Base-by-base conservation (phyloP, 345 rosid genomes). In the Erysimum cheiranthoides region DNA sequence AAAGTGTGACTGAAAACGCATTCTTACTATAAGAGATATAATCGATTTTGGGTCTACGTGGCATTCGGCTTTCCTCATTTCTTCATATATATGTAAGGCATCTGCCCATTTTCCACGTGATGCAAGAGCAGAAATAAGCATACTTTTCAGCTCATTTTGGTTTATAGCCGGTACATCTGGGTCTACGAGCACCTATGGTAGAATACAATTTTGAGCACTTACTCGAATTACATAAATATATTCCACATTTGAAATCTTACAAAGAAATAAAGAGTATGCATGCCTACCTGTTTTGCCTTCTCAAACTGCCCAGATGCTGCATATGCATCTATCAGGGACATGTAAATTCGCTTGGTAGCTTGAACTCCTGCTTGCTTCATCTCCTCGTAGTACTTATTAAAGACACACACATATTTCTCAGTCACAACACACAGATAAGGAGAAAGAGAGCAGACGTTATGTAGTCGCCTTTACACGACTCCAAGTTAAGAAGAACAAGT, bases 271-370 rank as follows among this genome's bases (percentile, higher is more conserved):
- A 61, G 31, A 50, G 28, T n/a, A 64, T 38, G 58, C 18, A 50
- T 25, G 21, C 59, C 32, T 83, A 95, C 99, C 97, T 84, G 86
- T 78, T 89, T 90, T 61, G 99, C 93, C 80, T 90, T 90, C 78
- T 89, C 96, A 84, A 88, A 81, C 61, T 84, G 84, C 58, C 96
- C 91, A 72, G 84, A 86, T 63, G 83, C 60, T 80, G 87, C 82
- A 79, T 88, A 90, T 69, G 96, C 99, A 81, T 82, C 90, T 68
- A 94, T 79, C 4, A 89, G 89, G 39, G 89, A 82, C 93, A 88
- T 89, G 78, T 62, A 90, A 53, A 85, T 56, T 21, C 86, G 74
- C 85, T 87, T 95, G 14, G 90, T 82, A 40, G 49, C 51, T 74
- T 67, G 83, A 76, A 86, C 57, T 75, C 87, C 83, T 10, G 76